A percentile compares a stretch with the other conserved stretches of the same genome.
phyloP scores from a whole-genome alignment of 2,329 filamentous ascomycete genomes.

The Thelonectria rubi region DNA sequence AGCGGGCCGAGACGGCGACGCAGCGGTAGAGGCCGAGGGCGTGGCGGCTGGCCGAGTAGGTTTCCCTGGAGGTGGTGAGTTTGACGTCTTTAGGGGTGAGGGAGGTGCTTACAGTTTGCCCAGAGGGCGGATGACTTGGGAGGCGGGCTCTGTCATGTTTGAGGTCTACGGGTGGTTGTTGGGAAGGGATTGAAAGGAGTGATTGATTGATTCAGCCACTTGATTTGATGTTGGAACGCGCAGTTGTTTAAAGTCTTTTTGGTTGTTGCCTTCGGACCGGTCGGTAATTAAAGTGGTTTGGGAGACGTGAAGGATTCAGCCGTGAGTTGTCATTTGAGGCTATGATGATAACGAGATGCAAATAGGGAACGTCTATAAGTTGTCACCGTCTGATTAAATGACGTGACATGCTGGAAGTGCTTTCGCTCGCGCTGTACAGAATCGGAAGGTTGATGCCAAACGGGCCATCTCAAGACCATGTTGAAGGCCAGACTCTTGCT shows the following conservation, averaged over 20 bases:
- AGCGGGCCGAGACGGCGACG: slow-evolving; percentile 57
- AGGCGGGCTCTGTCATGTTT: slow-evolving; percentile 21
- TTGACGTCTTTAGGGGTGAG: neutral
- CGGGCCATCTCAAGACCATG: too few species aligned
- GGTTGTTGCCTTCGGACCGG: neutral
- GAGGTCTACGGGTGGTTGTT: too few species aligned
- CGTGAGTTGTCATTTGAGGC: neutral
- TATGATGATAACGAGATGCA: too few species aligned
- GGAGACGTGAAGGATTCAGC: neutral
- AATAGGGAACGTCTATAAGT: too few species aligned
- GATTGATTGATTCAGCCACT: neutral
- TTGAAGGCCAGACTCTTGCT: too few species aligned
- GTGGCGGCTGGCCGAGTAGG: slow-evolving; percentile 57
- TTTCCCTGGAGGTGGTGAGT: slow-evolving; percentile 49
- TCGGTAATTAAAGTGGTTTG: neutral
- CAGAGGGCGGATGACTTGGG: slow-evolving; percentile 38
- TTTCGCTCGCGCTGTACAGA: too few species aligned
- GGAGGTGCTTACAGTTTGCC: slow-evolving; percentile 37
- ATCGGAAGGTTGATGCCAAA: too few species aligned
- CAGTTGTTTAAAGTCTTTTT: neutral
- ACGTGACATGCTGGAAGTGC: neutral
- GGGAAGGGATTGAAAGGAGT: neutral
- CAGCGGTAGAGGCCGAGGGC: slow-evolving; percentile 57
- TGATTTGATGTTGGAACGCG: neutral
- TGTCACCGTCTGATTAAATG: too few species aligned